These are phyloP conservation scores for Gymnopus androsaceus DNA, from an alignment of 1,284 basidiomycete genomes.

Conservation along the genomic window DNA sequence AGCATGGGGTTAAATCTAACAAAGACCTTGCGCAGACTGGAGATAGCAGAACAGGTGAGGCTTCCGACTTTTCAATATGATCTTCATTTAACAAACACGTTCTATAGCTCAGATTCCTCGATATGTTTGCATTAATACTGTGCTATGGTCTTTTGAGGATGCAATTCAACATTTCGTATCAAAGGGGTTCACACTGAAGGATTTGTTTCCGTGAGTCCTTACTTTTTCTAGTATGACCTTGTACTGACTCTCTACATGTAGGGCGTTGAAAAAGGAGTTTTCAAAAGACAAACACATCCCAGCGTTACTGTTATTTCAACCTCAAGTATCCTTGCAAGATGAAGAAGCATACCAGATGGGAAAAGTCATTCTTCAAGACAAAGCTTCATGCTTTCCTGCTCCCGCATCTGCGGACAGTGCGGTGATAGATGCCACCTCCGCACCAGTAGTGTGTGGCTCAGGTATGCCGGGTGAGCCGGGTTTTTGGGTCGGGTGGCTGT, in stretches of 20 bases:
- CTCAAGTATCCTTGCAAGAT: slow-evolving; percentile 60
- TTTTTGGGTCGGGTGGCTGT: too few species aligned
- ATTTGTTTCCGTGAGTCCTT: slow-evolving; percentile 55
- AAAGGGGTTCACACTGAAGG: slow-evolving; percentile 54
- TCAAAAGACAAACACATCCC: slow-evolving; percentile 78
- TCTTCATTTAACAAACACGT: slow-evolving; percentile 16
- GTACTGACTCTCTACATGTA: background rate
- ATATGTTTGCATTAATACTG: slow-evolving; percentile 84
- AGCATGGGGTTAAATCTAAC: slow-evolving; percentile 66
- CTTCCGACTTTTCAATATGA: slow-evolving; percentile 6
- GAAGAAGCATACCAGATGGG: slow-evolving; percentile 70
- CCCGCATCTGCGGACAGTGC: slow-evolving; percentile 50
- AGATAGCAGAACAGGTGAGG: slow-evolving; percentile 65
- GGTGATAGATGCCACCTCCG: slow-evolving; percentile 94
- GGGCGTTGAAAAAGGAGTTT: slow-evolving; percentile 54
- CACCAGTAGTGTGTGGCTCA: too few species aligned
- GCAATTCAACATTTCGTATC: slow-evolving; percentile 57
- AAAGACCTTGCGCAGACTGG: slow-evolving; percentile 64
- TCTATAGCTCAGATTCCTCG: slow-evolving; percentile 70
- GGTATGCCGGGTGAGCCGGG: too few species aligned
- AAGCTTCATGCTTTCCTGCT: slow-evolving; percentile 96
- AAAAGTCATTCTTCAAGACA: slow-evolving; percentile 92
- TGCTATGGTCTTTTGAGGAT: slow-evolving; percentile 63
- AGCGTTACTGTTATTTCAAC: slow-evolving; percentile 78
- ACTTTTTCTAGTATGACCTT: too few species aligned